Percentiles rank a stretch among this genome's conserved stretches.
Conservation (phyloP, 352 stramenopile genomes). For the Phytophthora capsici region DNA sequence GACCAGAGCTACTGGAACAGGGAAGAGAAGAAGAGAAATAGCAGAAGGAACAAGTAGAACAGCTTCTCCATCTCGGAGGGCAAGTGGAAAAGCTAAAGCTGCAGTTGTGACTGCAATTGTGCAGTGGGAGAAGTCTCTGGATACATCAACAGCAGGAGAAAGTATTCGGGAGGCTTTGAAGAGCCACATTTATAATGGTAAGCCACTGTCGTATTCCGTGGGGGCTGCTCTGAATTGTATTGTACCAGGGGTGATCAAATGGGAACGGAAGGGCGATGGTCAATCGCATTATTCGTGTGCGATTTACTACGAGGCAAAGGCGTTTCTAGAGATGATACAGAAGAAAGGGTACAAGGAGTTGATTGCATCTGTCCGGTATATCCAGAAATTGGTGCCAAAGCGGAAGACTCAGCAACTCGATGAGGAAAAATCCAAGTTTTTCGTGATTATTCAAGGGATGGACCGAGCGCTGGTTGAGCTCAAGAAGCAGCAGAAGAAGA, state of each 20-base stretch:
- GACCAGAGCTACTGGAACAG: neutral
- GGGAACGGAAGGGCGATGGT: slow-evolving; percentile 33
- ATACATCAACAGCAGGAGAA: slow-evolving; percentile 41
- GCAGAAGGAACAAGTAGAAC: neutral
- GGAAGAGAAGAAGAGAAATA: slow-evolving; percentile 5
- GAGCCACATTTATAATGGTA: slow-evolving; percentile 65
- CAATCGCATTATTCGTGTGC: slow-evolving; percentile 29
- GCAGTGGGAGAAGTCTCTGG: slow-evolving; percentile 54
- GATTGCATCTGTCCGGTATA: slow-evolving; percentile 34
- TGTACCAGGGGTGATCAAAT: slow-evolving; percentile 42
- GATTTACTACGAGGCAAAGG: slow-evolving; percentile 51
- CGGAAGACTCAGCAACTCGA: neutral
- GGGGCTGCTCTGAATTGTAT: slow-evolving; percentile 39
- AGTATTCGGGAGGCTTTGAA: slow-evolving; percentile 51
- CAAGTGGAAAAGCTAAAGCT: neutral
- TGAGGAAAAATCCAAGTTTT: slow-evolving; percentile 39
- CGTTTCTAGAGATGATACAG: slow-evolving; percentile 50
- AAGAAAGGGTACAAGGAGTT: slow-evolving; percentile 47
- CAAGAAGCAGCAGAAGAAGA: slow-evolving; percentile 50
- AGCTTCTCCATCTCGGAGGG: neutral
- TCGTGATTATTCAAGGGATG: slow-evolving; percentile 71
- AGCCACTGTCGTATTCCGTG: slow-evolving; percentile 47
- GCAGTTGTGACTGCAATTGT: slow-evolving; percentile 32
- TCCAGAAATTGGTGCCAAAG: slow-evolving; percentile 34
- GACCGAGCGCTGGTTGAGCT: slow-evolving; percentile 57